These are phyloP conservation scores for Limnomonas spitsbergensis DNA, from an alignment of 139 green algal genomes.

Conservation along the genomic window DNA sequence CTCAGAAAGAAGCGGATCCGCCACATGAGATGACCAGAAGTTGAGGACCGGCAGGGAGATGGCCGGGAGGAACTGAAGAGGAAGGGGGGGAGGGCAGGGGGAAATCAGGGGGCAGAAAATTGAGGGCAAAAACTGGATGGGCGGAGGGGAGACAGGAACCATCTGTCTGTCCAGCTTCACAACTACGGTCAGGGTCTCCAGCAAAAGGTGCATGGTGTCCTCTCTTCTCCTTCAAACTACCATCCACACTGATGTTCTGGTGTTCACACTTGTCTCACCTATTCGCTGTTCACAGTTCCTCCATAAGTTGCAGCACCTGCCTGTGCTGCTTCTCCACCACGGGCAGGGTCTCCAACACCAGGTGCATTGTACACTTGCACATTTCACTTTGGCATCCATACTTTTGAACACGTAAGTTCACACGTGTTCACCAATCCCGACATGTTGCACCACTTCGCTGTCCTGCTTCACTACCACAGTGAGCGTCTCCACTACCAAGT, in stretches of 20 bases:
- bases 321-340: constrained; percentile 35
- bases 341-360: constrained; percentile 71
- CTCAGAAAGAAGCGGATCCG: constrained; percentile 26
- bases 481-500: constrained; percentile 76
- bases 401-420: constrained; percentile 24
- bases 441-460: constrained; percentile 25
- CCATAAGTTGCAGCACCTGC: too few relatives aligned
- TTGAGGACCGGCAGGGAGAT: constrained; percentile 19
- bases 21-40: constrained; percentile 30
- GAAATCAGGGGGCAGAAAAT: too few relatives aligned
- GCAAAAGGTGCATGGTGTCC: too few relatives aligned
- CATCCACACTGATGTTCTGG: too few relatives aligned
- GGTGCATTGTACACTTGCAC: constrained; percentile 64
- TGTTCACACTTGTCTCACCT: too few relatives aligned
- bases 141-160: too few relatives aligned
- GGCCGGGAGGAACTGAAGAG: background rate
- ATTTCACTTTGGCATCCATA: constrained; percentile 32
- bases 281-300: too few relatives aligned
- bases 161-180: too few relatives aligned
- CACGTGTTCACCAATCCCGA: background rate
- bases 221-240: too few relatives aligned
- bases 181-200: too few relatives aligned
- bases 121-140: too few relatives aligned
- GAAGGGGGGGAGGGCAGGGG: too few relatives aligned
- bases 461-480: constrained; percentile 33